Conservation (phyloP, 805 yeast species). For the Isabelozyma heimii region DNA sequence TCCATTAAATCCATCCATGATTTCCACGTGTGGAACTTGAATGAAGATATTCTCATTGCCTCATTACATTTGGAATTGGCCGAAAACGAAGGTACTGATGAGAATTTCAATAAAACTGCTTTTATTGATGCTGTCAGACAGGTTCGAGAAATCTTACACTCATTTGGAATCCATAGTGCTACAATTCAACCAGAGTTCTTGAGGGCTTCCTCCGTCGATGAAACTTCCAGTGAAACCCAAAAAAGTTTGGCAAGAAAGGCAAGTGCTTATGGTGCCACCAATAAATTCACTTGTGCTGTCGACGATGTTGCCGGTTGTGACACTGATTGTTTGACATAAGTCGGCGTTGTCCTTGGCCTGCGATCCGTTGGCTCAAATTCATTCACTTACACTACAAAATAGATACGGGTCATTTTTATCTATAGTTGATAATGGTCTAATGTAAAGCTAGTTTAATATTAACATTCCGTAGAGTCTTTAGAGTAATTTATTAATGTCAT, state of each 20-base stretch:
- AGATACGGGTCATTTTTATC: no score
- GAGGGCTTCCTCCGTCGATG: neutral
- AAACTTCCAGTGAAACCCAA: slow-evolving; percentile 1
- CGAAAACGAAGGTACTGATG: slow-evolving; percentile 36
- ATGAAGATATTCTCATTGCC: slow-evolving; percentile 83
- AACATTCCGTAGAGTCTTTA: no score
- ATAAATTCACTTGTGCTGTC: slow-evolving; percentile 23
- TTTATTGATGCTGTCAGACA: slow-evolving; percentile 70
- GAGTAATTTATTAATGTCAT: no score
- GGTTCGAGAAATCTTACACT: slow-evolving; percentile 77
- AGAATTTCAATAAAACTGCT: slow-evolving; percentile 35
- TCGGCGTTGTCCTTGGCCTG: slow-evolving; percentile 11
- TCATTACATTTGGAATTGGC: slow-evolving; percentile 79
- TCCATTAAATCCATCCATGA: slow-evolving; percentile 89
- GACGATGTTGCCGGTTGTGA: slow-evolving; percentile 32
- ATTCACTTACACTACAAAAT: no score
- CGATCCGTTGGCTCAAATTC: no score
- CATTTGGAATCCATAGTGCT: slow-evolving; percentile 84
- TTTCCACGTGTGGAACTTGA: slow-evolving; percentile 94
- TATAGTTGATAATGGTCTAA: no score
- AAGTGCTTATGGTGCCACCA: slow-evolving; percentile 30
- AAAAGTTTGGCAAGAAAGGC: slow-evolving; percentile 4
- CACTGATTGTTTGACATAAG: slow-evolving; percentile 10
- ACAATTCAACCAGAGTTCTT: slow-evolving; percentile 94
- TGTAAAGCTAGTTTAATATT: no score